These are phyloP conservation scores for Torulaspora indica DNA, from an alignment of 805 yeast species.

Conservation along the genomic window DNA sequence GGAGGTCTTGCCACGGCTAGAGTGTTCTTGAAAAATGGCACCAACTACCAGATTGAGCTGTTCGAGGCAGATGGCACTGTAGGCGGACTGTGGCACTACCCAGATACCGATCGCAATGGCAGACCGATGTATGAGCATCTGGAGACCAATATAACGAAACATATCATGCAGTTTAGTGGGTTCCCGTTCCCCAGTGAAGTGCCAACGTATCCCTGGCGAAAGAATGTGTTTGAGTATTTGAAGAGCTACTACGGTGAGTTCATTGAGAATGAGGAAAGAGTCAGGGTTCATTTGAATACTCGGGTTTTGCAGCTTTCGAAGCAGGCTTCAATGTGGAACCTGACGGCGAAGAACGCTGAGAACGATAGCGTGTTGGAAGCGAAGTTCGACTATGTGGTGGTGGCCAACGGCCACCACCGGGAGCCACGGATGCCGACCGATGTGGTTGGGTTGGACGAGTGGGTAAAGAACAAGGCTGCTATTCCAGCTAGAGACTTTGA, in stretches of 20 bases:
- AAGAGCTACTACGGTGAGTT: constrained; percentile 43
- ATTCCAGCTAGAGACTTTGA: constrained; percentile 41
- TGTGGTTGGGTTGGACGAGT: constrained; percentile 39
- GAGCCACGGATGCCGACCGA: constrained; percentile 38
- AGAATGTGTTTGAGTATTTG: constrained; percentile 59
- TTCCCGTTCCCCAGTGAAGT: constrained; percentile 45
- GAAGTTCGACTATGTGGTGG: constrained; percentile 39
- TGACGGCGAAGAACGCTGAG: constrained; percentile 7
- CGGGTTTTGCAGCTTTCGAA: constrained; percentile 24
- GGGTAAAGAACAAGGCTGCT: constrained; percentile 33
- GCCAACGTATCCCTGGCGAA: constrained; percentile 55
- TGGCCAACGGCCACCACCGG: constrained; percentile 44
- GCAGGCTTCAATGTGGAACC: constrained; percentile 17
- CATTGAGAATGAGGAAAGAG: constrained; percentile 27
- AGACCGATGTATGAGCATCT: constrained; percentile 56
- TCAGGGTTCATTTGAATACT: constrained; percentile 28
- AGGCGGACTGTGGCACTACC: constrained; percentile 82
- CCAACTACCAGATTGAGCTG: constrained; percentile 46
- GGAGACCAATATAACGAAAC: constrained; percentile 64
- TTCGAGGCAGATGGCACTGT: constrained; percentile 54
- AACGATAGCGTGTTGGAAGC: constrained; percentile 31
- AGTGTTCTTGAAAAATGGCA: constrained; percentile 52
- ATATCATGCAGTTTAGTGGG: constrained; percentile 61
- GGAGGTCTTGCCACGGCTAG: constrained; percentile 63
- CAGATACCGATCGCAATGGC: constrained; percentile 26